Conservation (phyloP, 208 protist genomes). For the Spongospora subterranea region DNA sequence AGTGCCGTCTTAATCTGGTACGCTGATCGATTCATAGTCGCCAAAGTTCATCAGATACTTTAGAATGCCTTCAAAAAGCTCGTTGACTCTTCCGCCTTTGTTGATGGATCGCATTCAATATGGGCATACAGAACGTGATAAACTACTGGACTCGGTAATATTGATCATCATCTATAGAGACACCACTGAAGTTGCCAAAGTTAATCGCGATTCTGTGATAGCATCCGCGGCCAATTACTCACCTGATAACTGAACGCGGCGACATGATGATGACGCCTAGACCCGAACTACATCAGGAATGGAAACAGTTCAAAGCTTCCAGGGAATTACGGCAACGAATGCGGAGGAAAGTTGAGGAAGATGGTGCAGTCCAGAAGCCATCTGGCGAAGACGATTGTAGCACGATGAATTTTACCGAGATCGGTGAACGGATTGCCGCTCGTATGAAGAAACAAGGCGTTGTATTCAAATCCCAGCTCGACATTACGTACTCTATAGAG, state of each 20-base stretch:
- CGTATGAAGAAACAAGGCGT: constrained; percentile 26
- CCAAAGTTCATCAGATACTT: neutral
- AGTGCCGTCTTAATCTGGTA: neutral
- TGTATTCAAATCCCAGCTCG: constrained; percentile 18
- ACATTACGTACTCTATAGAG: constrained; percentile 46
- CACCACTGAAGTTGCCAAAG: neutral
- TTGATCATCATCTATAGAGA: too few species aligned
- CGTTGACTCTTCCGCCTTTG: neutral
- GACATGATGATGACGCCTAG: neutral
- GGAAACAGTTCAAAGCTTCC: neutral
- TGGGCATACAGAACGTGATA: neutral
- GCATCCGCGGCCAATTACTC: neutral
- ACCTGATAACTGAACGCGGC: neutral
- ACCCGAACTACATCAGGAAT: neutral
- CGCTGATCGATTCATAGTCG: neutral
- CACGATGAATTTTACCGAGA: constrained; percentile 24
- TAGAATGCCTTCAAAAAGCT: neutral
- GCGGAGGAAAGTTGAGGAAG: neutral
- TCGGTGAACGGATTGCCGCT: constrained; percentile 5
- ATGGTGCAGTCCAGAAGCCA: neutral
- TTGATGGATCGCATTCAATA: neutral
- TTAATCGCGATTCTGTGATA: neutral
- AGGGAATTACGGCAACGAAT: neutral
- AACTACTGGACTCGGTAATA: neutral
- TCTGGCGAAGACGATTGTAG: neutral